These are phyloP conservation scores for Verticillium isaacii DNA, from an alignment of 2,329 filamentous ascomycete genomes.

Conservation along the genomic window DNA sequence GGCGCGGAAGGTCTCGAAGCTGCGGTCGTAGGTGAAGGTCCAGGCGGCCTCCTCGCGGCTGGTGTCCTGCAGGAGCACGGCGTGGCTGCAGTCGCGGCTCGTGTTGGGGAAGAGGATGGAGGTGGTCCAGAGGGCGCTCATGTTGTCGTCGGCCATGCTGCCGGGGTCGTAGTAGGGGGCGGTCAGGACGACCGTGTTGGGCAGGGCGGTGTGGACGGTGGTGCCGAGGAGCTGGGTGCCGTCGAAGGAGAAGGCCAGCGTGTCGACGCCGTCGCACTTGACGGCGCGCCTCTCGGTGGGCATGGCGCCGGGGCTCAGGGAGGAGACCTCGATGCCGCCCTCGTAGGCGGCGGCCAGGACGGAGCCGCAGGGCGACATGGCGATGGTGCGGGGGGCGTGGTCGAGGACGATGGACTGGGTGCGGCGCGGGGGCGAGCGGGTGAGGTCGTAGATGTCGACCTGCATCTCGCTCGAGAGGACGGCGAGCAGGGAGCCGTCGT, in stretches of 20 bases:
- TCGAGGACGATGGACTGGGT: slow-evolving; percentile 74
- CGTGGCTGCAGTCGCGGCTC: slow-evolving; percentile 74
- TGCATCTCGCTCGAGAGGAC: slow-evolving; percentile 79
- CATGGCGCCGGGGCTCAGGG: slow-evolving; percentile 59
- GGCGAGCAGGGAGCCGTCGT: slow-evolving; percentile 71
- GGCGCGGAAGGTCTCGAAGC: slow-evolving; percentile 72
- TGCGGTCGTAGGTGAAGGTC: slow-evolving; percentile 74
- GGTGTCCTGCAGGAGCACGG: slow-evolving; percentile 61
- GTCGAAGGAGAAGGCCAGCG: slow-evolving; percentile 70
- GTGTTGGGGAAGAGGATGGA: slow-evolving; percentile 80
- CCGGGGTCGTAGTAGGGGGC: slow-evolving; percentile 76
- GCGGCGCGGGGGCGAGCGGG: slow-evolving; percentile 58
- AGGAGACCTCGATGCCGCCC: slow-evolving; percentile 83
- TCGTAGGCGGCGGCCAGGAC: slow-evolving; percentile 82
- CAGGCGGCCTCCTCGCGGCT: slow-evolving; percentile 63
- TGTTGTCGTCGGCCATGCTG: slow-evolving; percentile 59
- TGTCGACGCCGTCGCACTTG: slow-evolving; percentile 72
- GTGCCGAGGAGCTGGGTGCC: slow-evolving; percentile 76
- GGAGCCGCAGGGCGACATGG: slow-evolving; percentile 74
- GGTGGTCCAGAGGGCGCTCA: slow-evolving; percentile 77
- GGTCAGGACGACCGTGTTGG: slow-evolving; percentile 71
- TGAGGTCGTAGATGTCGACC: slow-evolving; percentile 78
- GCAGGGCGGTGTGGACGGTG: slow-evolving; percentile 58
- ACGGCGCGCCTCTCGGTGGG: slow-evolving; percentile 68
- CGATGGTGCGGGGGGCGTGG: slow-evolving; percentile 72